A percentile compares a stretch with the other conserved stretches of the same genome.
These are phyloP conservation scores for Cyclotella distinguenda DNA, from an alignment of 108 stramenopile genomes.

Conservation along the genomic window DNA sequence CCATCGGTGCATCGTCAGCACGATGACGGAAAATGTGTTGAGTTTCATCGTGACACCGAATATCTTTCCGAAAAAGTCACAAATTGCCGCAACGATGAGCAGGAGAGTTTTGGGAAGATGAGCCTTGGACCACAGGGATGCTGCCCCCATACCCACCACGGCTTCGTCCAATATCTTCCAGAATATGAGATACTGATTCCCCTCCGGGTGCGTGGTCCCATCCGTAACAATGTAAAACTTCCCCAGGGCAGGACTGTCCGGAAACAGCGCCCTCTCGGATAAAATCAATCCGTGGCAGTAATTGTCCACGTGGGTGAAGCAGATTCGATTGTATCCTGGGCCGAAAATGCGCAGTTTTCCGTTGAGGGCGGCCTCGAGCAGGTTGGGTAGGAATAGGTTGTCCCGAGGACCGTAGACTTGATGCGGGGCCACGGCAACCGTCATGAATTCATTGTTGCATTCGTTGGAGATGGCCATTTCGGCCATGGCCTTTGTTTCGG, in stretches of 20 bases:
- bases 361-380: constrained; percentile 85
- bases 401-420: constrained; percentile 97
- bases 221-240: constrained; percentile 98
- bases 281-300: constrained; percentile 96
- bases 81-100: constrained; percentile 79
- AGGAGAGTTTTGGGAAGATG: constrained; percentile 84
- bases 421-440: constrained; percentile 94
- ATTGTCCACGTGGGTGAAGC: constrained; percentile 96
- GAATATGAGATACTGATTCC: constrained; percentile 70
- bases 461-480: constrained; percentile 78
- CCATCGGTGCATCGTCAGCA: constrained; percentile 94
- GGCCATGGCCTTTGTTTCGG: constrained; percentile 95
- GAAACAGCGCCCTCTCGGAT: constrained; percentile 83
- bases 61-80: constrained; percentile 59
- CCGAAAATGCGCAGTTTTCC: constrained; percentile 93
- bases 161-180: constrained; percentile 94
- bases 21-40: constrained; percentile 90
- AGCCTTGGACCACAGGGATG: constrained; percentile 70
- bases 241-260: constrained; percentile 79
- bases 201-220: constrained; percentile 63
- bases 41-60: constrained; percentile 83
- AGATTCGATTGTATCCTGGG: constrained; percentile 83
- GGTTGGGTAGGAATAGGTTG: constrained; percentile 87
- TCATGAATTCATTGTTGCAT: constrained; percentile 66
- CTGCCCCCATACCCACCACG: constrained; percentile 87